phyloP scores from a whole-genome alignment of 2,329 filamentous ascomycete genomes.

The Trichoderma hamatum region DNA sequence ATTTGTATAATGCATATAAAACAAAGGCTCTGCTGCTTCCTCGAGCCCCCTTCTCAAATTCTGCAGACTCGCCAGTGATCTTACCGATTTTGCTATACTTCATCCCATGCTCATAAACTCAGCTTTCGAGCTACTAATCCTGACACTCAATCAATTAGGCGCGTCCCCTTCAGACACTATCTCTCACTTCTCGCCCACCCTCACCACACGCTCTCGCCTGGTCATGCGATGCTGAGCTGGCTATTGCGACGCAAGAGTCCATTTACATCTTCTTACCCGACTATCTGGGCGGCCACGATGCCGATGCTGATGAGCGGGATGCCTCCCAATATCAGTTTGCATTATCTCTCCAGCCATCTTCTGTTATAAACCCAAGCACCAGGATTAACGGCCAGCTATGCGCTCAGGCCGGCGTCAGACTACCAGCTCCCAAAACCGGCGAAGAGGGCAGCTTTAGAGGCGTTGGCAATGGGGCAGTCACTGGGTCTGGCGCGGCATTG shows the following conservation, averaged over 20 bases:
- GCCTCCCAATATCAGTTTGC: slow-evolving; percentile 40
- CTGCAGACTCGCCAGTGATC: background rate
- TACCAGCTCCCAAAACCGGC: slow-evolving; percentile 35
- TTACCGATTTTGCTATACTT: background rate
- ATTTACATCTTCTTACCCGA: slow-evolving; percentile 56
- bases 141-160: slow-evolving; percentile 37
- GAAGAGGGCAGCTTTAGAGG: slow-evolving; percentile 44
- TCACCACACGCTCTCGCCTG: slow-evolving; percentile 51
- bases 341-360: slow-evolving; percentile 39
- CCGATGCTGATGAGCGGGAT: slow-evolving; percentile 33
- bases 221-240: slow-evolving; percentile 62
- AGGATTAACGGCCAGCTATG: slow-evolving; percentile 53
- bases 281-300: slow-evolving; percentile 36
- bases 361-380: slow-evolving; percentile 44
- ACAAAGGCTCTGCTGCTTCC: background rate
- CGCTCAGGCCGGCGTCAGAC: slow-evolving; percentile 41
- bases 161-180: slow-evolving; percentile 52
- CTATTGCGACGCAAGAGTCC: slow-evolving; percentile 59
- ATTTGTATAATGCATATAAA: background rate
- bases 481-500: slow-evolving; percentile 52
- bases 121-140: background rate
- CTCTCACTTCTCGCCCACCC: slow-evolving; percentile 48
- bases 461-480: slow-evolving; percentile 51
- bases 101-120: background rate
- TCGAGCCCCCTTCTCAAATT: background rate